phyloP scores from a whole-genome alignment of 257 asterid species.

The Thymus quinquecostatus region DNA sequence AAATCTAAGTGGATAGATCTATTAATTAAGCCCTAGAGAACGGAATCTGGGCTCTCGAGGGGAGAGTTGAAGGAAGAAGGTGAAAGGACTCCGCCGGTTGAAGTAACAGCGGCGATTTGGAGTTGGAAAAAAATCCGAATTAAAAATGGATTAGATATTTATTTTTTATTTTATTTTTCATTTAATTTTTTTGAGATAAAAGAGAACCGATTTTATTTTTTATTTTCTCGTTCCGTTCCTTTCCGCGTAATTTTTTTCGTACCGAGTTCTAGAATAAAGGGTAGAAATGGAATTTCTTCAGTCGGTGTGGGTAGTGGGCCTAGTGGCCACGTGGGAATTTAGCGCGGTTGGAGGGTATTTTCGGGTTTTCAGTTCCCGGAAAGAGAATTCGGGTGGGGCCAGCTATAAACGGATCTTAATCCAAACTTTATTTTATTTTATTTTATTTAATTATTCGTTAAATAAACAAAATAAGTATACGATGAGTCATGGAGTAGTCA shows the following conservation, averaged over 20 bases:
- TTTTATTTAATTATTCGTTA: neutral
- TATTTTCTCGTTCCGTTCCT: constrained; percentile 7
- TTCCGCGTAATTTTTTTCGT: neutral
- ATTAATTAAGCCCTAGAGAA: constrained; percentile 24
- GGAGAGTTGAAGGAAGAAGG: constrained; percentile 3
- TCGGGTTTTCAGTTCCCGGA: neutral
- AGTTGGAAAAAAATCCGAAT: constrained; percentile 38
- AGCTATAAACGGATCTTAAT: constrained; percentile 1
- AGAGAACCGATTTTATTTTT: constrained; percentile 9
- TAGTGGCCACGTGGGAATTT: constrained; percentile 14
- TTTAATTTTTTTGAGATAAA: too few species aligned
- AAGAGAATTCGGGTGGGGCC: neutral
- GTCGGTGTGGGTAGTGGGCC: neutral
- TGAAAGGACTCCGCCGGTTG: constrained; percentile 26
- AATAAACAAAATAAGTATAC: neutral
- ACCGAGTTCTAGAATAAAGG: constrained; percentile 28
- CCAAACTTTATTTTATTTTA: neutral
- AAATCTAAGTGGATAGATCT: constrained; percentile 34
- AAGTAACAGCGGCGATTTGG: constrained; percentile 40
- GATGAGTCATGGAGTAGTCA: constrained; percentile 11
- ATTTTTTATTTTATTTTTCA: constrained; percentile 13
- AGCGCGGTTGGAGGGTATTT: constrained; percentile 10
- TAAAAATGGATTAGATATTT: constrained; percentile 31
- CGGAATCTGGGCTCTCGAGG: constrained; percentile 13
- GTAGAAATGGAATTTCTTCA: neutral